Evolutionary conservation across 2,329 filamentous ascomycete genomes (phyloP).

Genomic region (Monilinia laxa): DNA sequence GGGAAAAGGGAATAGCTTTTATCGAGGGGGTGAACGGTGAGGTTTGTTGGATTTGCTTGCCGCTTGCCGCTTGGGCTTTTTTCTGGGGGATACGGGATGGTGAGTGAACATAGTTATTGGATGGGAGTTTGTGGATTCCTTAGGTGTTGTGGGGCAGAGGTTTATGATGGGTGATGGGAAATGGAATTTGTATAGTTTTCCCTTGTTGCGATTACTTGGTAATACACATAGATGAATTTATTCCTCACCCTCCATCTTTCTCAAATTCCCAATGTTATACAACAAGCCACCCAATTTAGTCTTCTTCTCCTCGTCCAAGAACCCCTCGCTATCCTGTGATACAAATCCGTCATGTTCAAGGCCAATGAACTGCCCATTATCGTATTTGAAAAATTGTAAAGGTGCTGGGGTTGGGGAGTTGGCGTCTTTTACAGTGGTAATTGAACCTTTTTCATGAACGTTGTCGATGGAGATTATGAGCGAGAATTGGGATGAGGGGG

Average conservation of each 20-base stretch:
- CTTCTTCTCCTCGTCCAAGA: slow-evolving; percentile 37
- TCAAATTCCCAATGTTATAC: slow-evolving; percentile 41
- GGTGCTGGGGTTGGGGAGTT: slow-evolving; percentile 18
- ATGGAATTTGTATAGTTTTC: background rate
- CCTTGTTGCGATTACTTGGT: background rate
- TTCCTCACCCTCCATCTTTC: slow-evolving; percentile 38
- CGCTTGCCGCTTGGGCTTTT: background rate
- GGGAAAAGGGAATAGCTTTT: too few species aligned
- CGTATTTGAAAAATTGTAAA: slow-evolving; percentile 26
- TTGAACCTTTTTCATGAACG: slow-evolving; percentile 52
- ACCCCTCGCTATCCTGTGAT: slow-evolving; percentile 8
- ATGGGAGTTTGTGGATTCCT: too few species aligned
- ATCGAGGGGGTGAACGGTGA: too few species aligned
- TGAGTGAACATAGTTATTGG: too few species aligned
- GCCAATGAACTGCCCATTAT: slow-evolving; percentile 22
- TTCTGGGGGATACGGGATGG: background rate
- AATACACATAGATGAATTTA: background rate
- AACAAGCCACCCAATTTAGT: slow-evolving; percentile 43
- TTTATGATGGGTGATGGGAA: background rate
- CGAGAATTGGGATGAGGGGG: slow-evolving; percentile 39
- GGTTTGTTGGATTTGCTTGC: background rate
- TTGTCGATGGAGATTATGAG: slow-evolving; percentile 54
- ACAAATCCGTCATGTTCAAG: slow-evolving; percentile 5
- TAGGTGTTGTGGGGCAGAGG: too few species aligned
- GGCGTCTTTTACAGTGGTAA: slow-evolving; percentile 40